Percentiles rank a stretch among this genome's conserved stretches.
Conservation (phyloP, 2,329 filamentous ascomycete genomes). For the Neonectria neomacrospora region DNA sequence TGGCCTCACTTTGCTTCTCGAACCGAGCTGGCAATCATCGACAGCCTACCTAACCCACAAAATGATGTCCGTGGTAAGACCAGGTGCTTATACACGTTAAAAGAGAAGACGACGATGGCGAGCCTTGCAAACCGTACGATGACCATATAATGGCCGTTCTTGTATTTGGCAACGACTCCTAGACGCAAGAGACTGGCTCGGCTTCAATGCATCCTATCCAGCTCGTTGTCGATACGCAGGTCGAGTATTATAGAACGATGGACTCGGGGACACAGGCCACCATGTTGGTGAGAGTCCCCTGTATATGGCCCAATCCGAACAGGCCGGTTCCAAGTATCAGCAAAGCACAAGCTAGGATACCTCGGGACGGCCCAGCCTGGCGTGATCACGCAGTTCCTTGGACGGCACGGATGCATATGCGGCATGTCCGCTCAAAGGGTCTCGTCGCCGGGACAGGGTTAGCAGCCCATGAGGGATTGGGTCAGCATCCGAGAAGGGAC, state of each 20-base stretch:
- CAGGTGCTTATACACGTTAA: neutral
- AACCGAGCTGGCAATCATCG: neutral
- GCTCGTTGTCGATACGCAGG: neutral
- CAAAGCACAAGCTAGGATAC: neutral
- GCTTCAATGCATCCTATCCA: neutral
- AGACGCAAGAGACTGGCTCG: neutral
- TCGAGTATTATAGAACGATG: neutral
- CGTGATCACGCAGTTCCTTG: constrained; percentile 19
- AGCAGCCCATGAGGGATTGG: neutral
- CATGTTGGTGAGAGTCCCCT: constrained; percentile 4
- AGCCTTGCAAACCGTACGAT: neutral
- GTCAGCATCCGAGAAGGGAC: neutral
- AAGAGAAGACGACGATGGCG: neutral
- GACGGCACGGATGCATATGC: constrained; percentile 1
- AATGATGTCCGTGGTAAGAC: neutral
- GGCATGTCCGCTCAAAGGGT: constrained; percentile 6
- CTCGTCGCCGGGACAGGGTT: constrained; percentile 8
- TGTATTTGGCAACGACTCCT: neutral
- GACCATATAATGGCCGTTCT: neutral
- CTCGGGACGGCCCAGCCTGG: constrained; percentile 7
- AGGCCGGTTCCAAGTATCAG: constrained; percentile 2
- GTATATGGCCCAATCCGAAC: constrained; percentile 10
- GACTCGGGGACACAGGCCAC: neutral
- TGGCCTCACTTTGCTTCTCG: neutral
- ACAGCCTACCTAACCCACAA: neutral